These are phyloP conservation scores for Solanum etuberosum DNA, from an alignment of 257 asterid genomes.

Conservation along the genomic window DNA sequence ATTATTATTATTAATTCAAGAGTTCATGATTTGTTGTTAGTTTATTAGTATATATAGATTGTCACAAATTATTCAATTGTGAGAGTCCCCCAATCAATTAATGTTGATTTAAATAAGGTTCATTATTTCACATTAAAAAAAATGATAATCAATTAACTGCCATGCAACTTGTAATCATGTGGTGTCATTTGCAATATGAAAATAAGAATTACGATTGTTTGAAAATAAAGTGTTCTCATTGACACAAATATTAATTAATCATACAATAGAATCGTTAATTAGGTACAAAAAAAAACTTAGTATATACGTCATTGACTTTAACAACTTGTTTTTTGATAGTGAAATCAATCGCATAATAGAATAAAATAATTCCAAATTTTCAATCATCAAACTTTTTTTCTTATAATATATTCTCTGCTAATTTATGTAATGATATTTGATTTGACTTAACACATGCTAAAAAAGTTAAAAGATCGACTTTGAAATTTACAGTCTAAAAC, in stretches of 20 bases:
- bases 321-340: background rate
- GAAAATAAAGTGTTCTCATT: background rate
- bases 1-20: background rate
- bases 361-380: background rate
- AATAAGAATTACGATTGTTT: background rate
- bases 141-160: background rate
- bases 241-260: background rate
- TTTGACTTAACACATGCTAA: background rate
- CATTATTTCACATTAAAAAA: background rate
- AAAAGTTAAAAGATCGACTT: background rate
- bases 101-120: background rate
- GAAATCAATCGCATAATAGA: background rate
- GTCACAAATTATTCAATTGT: background rate
- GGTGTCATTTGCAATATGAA: background rate
- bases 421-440: background rate
- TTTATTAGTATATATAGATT: background rate
- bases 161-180: background rate
- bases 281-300: background rate
- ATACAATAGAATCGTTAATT: background rate
- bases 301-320: background rate
- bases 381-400: background rate
- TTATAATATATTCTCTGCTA: background rate
- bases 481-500: background rate
- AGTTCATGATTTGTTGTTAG: background rate
- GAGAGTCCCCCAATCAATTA: background rate